Evolutionary conservation across 257 asterid genomes (phyloP), one percentile per base, ranked within the genome.

Genomic region (Haberlea rhodopensis): DNA sequence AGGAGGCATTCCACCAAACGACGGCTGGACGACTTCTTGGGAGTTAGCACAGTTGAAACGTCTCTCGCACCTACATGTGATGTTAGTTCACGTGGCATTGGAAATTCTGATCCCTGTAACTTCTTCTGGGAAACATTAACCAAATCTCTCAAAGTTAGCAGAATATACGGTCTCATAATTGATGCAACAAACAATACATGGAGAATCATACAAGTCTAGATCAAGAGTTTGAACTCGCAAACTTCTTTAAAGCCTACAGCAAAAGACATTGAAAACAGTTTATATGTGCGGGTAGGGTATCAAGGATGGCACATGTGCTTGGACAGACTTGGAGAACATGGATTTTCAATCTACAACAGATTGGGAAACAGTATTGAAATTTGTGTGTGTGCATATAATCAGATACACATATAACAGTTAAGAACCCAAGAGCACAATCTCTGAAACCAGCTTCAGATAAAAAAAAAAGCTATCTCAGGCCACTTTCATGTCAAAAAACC

Each of bases 101-200:
- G 77, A 73, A 81, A 81, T 74, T 82, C 85, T 67, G 87, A 72
- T 75, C 78, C 92, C 96, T 86, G 99, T 70, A 82, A 67, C 61
- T 61, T 71, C 74, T 80, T 82, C 89, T 77, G 87, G 75, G 72
- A 76, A 81, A 73, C 73, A 70, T 63, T 67, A 77, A 85, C 58
- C 80, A 81, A 61, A 77, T 71, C 77, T 75, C 80, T 73, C 64
- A 80, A 66, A 71, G 79, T 75, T 73, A 78, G 81, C 78, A 63
- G 40, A 69, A 27, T 25, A 60, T 45, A 68, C 31, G 69, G 63
- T 23, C 48, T 52, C 45, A 65, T 48, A 68, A 67, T 22, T 55
- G 56, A 65, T 28, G 67, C 31, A 66, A 53, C 60, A 31, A 45
- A 70, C 56, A 69, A 24, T 53, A 68, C n/a, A 61, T 28, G 13